A percentile compares a stretch with the other conserved stretches of the same genome.
Evolutionary conservation across 108 stramenopile genomes (phyloP).

Genomic region (Pseudonitzschia delicatissima): DNA sequence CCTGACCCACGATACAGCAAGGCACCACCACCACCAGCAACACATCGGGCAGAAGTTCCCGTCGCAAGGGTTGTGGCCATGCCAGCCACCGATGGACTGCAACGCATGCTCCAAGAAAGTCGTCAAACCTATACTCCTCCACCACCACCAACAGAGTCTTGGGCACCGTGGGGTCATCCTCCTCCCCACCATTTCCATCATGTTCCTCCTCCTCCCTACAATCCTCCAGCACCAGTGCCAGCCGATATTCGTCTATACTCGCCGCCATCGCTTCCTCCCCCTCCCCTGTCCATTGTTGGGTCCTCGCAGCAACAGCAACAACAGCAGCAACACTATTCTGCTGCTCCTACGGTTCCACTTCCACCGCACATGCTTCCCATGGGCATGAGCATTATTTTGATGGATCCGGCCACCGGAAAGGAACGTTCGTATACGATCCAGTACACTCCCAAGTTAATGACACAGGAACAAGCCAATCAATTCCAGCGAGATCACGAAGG

Average conservation of each 20-base stretch:
- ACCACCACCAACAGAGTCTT: neutral
- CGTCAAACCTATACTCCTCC: neutral
- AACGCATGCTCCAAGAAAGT: neutral
- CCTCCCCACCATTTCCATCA: neutral
- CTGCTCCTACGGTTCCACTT: neutral
- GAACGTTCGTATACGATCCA: neutral
- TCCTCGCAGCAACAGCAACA: no score
- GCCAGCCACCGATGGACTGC: conserved; percentile 8
- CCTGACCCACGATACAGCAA: neutral
- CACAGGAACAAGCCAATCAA: neutral
- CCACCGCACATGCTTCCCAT: neutral
- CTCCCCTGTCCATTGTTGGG: no score
- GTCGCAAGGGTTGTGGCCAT: neutral
- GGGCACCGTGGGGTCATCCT: neutral
- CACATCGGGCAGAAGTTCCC: neutral
- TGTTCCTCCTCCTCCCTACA: neutral
- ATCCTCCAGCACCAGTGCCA: neutral
- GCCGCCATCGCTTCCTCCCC: neutral
- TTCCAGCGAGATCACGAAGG: no score
- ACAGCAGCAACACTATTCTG: neutral
- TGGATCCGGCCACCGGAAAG: neutral
- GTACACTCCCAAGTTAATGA: neutral
- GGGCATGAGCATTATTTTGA: neutral
- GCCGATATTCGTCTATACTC: neutral
- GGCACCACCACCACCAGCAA: neutral